Evolutionary conservation across 2,329 filamentous ascomycete species (phyloP).

Genomic region (Catunica adiposa): DNA sequence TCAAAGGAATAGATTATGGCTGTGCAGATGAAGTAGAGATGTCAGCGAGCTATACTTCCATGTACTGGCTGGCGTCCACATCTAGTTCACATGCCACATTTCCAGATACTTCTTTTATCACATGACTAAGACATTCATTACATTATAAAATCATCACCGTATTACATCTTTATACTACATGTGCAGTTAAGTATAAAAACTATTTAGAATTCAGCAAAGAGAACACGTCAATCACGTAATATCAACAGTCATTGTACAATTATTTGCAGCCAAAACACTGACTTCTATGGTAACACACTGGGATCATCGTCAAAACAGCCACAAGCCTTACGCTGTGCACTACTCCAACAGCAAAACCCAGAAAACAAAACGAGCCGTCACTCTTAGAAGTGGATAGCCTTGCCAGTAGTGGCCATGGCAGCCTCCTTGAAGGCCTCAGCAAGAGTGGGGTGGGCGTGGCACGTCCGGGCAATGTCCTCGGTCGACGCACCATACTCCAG

Average conservation of each 20-base stretch:
- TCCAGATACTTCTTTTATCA: no score
- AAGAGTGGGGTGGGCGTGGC: slow-evolving; percentile 90
- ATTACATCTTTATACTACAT: no score
- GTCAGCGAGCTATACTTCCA: not conserved
- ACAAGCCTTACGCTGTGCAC: not conserved
- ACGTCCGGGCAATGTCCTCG: slow-evolving; percentile 88
- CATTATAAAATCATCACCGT: no score
- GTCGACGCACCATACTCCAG: slow-evolving; percentile 91
- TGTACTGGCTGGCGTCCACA: not conserved
- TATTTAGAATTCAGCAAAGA: no score
- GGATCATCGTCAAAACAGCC: not conserved
- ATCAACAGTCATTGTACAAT: slow-evolving; percentile 14
- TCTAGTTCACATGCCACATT: no score
- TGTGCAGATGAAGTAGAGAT: no score
- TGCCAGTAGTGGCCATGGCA: slow-evolving; percentile 90
- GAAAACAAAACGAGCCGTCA: not conserved
- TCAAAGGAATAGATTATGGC: no score
- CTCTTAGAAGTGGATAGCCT: slow-evolving; percentile 82
- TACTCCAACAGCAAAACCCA: not conserved
- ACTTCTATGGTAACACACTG: slow-evolving; percentile 7
- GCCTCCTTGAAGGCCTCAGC: slow-evolving; percentile 99
- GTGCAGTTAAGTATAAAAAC: no score
- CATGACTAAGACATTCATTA: no score
- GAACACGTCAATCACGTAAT: not conserved
- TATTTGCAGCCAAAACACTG: slow-evolving; percentile 10